Base-by-base conservation (phyloP, 306 rosid genomes). In the Gastrolobium bilobum region DNA sequence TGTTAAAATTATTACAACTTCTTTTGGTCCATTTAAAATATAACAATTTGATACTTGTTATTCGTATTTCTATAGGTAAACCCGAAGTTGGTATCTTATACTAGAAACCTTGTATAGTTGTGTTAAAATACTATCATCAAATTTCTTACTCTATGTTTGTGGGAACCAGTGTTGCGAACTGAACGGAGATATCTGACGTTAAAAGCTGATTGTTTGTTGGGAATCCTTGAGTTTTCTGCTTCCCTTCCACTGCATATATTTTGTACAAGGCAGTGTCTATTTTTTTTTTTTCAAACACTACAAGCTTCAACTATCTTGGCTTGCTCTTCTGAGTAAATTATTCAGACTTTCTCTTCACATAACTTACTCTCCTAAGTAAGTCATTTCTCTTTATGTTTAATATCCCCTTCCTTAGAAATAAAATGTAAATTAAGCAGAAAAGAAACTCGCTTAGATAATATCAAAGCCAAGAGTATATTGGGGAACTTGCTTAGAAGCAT, bases 401-500 rank as follows among this genome's bases (percentile, higher is more conserved):
- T 20, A 4, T 14, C 40, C 52, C 7, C 65, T 40, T 8, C 0
- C 3, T 6, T 29, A 14, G 33, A 58, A 0, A n/a, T 4, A 52
- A 53, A 77, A 13, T 9, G 2, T 5, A 52, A 66, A 20, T 20
- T 20, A 20, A 14, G 9, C 8, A 52, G 2, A 8, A 75, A 46
- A 39, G 3, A 35, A 26, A 35, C 56, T 74, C 1, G 6, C 71
- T 81, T 34, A 56, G 46, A 56, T 58, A 31, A 72, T 2, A 33
- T 63, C 68, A 82, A 76, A 62, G 51, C 54, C 65, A 76, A 37
- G 1, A 62, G 42, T 52, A 82, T 39, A 37, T 48, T 53, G 1
- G 54, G 62, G 56, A 76, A 76, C 42, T 40, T 76, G 58, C 76
- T 77, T 51, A 48, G 54, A 62, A 72, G 31, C 5, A 6, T 31